These are phyloP conservation scores for Tricholoma furcatifolium DNA, from an alignment of 768 basidiomycete species.

Conservation along the genomic window DNA sequence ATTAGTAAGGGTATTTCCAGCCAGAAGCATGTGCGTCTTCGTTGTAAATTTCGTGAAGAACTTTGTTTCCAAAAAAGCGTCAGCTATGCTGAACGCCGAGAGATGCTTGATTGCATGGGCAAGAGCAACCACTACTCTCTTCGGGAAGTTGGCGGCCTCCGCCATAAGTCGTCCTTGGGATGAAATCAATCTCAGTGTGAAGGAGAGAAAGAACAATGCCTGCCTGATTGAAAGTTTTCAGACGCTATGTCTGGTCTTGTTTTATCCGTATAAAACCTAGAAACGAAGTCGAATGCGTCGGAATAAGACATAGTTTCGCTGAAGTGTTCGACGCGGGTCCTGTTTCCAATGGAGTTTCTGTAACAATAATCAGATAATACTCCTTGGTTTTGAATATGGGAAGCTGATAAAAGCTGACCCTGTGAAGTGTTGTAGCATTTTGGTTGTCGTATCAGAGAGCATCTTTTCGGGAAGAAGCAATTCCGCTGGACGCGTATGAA, in stretches of 20 bases:
- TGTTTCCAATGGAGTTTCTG: slow-evolving; percentile 39
- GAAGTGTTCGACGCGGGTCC: slow-evolving; percentile 65
- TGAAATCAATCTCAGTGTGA: not conserved
- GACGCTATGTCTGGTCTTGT: slow-evolving; percentile 37
- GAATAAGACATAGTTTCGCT: slow-evolving; percentile 54
- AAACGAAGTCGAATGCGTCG: slow-evolving; percentile 66
- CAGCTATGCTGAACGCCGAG: slow-evolving; percentile 71
- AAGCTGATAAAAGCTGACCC: slow-evolving; percentile 38
- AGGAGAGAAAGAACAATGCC: slow-evolving; percentile 10
- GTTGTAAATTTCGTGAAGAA: slow-evolving; percentile 81
- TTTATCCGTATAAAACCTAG: slow-evolving; percentile 64
- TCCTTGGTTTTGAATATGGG: not conserved
- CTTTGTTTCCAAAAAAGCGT: slow-evolving; percentile 71
- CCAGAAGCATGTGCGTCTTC: slow-evolving; percentile 81
- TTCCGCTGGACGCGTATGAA: slow-evolving; percentile 83
- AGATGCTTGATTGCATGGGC: slow-evolving; percentile 74
- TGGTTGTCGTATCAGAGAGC: slow-evolving; percentile 69
- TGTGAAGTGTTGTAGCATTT: slow-evolving; percentile 72
- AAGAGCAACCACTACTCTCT: slow-evolving; percentile 66
- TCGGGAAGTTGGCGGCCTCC: slow-evolving; percentile 62
- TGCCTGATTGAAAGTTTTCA: slow-evolving; percentile 45
- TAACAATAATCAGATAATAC: slow-evolving; percentile 9
- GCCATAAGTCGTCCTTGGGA: slow-evolving; percentile 60
- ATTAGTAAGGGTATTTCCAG: slow-evolving; percentile 84
- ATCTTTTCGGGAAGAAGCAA: slow-evolving; percentile 61